Conservation (phyloP, 2,329 filamentous ascomycete genomes). For the Colletotrichum godetiae region DNA sequence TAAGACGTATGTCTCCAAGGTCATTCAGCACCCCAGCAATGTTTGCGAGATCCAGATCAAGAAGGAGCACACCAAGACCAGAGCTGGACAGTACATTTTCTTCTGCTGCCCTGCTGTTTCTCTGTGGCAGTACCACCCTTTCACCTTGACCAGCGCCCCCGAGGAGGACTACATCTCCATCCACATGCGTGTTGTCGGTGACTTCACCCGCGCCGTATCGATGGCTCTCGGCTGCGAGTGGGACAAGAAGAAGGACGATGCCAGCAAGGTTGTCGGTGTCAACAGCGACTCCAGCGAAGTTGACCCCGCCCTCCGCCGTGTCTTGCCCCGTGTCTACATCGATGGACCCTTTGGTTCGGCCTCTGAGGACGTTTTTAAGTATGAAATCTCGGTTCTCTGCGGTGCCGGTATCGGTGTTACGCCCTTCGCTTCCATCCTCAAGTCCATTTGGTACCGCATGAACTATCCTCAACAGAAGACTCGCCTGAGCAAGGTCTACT, state of each 20-base stretch:
- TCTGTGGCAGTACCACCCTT: conserved; percentile 90
- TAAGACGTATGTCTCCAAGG: conserved; percentile 89
- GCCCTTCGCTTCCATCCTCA: conserved; percentile 88
- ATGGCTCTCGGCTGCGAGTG: conserved; percentile 81
- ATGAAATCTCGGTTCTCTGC: conserved; percentile 82
- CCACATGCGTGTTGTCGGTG: conserved; percentile 84
- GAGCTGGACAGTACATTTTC: conserved; percentile 89
- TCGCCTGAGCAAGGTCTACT: conserved; percentile 86
- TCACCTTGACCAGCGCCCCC: conserved; percentile 86
- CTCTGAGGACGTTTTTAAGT: conserved; percentile 91
- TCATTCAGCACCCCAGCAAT: conserved; percentile 89
- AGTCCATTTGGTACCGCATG: conserved; percentile 94
- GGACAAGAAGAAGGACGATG: conserved; percentile 65
- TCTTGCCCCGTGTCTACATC: conserved; percentile 83
- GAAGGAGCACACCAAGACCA: conserved; percentile 86
- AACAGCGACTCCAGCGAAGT: conserved; percentile 69
- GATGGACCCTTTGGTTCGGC: conserved; percentile 89
- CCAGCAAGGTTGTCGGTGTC: conserved; percentile 77
- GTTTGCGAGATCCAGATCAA: conserved; percentile 94
- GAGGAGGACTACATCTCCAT: conserved; percentile 93
- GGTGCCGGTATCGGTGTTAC: conserved; percentile 88
- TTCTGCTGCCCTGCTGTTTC: conserved; percentile 88
- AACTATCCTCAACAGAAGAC: conserved; percentile 87
- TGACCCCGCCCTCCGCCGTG: conserved; percentile 76
- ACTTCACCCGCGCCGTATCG: conserved; percentile 80